These are phyloP conservation scores for Ceratobasidium sp. DNA, from an alignment of 1,284 basidiomycete species.

Conservation along the genomic window DNA sequence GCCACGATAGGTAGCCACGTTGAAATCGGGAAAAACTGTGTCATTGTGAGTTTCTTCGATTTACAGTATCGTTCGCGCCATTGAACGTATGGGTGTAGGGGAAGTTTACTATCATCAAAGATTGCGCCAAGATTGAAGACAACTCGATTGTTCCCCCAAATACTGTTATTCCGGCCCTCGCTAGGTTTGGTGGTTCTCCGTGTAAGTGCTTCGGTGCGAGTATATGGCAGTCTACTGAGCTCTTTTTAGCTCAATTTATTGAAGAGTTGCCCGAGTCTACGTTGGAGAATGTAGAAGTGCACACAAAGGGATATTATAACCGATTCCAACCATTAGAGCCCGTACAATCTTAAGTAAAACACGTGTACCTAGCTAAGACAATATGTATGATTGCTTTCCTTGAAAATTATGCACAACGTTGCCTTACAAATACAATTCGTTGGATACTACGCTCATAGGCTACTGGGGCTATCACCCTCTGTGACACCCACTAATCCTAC, in stretches of 20 bases:
- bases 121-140: slow-evolving; percentile 88
- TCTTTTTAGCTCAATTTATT: slow-evolving; percentile 69
- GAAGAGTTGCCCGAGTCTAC: slow-evolving; percentile 91
- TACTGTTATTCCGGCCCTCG: slow-evolving; percentile 88
- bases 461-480: too few species aligned
- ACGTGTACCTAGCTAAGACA: too few species aligned
- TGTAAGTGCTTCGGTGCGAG: slow-evolving; percentile 58
- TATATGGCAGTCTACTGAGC: slow-evolving; percentile 23
- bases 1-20: slow-evolving; percentile 94
- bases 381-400: too few species aligned
- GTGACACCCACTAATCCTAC: too few species aligned
- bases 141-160: slow-evolving; percentile 90
- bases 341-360: neutral
- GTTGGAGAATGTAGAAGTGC: slow-evolving; percentile 78
- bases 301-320: slow-evolving; percentile 79
- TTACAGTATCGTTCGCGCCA: neutral
- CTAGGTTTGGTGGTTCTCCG: slow-evolving; percentile 88
- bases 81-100: slow-evolving; percentile 63
- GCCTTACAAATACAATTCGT: too few species aligned
- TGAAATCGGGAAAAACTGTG: slow-evolving; percentile 93
- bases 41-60: slow-evolving; percentile 70
- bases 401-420: too few species aligned
- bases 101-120: slow-evolving; percentile 96
- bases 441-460: too few species aligned
- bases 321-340: slow-evolving; percentile 62